These are phyloP conservation scores for Pleurotus djamor DNA, from an alignment of 768 basidiomycete genomes.

Conservation along the genomic window DNA sequence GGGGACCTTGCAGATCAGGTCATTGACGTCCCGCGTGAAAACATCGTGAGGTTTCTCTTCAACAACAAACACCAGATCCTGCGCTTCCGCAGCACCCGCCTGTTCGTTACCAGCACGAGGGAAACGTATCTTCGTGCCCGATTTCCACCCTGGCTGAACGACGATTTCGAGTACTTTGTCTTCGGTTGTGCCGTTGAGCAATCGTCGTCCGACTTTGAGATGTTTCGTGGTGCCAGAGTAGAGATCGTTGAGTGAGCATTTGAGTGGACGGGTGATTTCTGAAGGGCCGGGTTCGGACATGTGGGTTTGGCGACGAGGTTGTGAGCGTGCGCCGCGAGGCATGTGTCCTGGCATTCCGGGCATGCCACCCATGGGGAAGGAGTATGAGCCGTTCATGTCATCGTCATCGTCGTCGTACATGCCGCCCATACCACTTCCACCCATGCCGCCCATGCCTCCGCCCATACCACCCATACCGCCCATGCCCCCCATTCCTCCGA, in stretches of 20 bases:
- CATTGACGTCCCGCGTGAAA: conserved; percentile 81
- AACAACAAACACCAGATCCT: conserved; percentile 95
- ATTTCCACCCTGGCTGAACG: conserved; percentile 91
- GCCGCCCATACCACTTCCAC: conserved; percentile 25
- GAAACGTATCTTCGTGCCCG: conserved; percentile 92
- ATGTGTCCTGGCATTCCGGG: conserved; percentile 61
- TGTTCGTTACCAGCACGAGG: conserved; percentile 84
- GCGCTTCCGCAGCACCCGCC: conserved; percentile 53
- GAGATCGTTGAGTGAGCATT: conserved; percentile 83
- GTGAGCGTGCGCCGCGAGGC: conserved; percentile 31
- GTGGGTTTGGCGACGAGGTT: conserved; percentile 20
- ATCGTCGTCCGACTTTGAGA: conserved; percentile 79
- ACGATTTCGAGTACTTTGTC: conserved; percentile 84
- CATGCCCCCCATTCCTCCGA: conserved; percentile 38
- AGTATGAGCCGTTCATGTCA: conserved; percentile 42
- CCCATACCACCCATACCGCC: conserved; percentile 33
- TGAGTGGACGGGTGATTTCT: conserved; percentile 81
- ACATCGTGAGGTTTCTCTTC: conserved; percentile 87
- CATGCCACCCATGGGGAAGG: conserved; percentile 41
- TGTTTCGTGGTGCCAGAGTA: conserved; percentile 85
- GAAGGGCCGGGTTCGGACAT: conserved; percentile 31
- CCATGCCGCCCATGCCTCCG: conserved; percentile 30
- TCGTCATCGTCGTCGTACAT: conserved; percentile 44
- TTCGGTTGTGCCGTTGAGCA: conserved; percentile 73
- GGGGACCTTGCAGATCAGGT: conserved; percentile 59